Percentiles rank a stretch among this genome's conserved stretches.
phyloP scores from a whole-genome alignment of 768 basidiomycete species.

The Tulasnella sp. region DNA sequence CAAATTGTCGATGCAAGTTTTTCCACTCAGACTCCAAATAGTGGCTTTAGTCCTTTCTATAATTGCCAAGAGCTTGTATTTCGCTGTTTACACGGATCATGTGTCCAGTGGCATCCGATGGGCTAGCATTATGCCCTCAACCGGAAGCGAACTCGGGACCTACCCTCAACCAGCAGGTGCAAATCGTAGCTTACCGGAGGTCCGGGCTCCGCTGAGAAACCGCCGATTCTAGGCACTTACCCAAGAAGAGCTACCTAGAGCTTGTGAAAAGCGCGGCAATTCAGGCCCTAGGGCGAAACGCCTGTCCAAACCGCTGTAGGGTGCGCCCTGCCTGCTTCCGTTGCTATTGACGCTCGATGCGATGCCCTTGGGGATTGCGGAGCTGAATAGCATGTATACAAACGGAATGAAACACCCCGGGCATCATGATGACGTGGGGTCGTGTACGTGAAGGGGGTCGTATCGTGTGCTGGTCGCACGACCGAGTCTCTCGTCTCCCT shows the following conservation, averaged over 20 bases:
- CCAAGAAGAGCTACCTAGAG: background rate
- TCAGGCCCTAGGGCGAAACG: background rate
- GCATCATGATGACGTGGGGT: background rate
- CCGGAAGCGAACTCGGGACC: too few relatives aligned
- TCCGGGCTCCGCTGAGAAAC: background rate
- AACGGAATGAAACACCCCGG: background rate
- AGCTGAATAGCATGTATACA: background rate
- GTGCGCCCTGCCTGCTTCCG: background rate
- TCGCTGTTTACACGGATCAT: background rate
- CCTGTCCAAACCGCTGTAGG: background rate
- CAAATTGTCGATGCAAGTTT: background rate
- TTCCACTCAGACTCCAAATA: background rate
- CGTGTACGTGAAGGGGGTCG: background rate
- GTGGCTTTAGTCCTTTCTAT: too few relatives aligned
- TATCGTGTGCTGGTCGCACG: background rate
- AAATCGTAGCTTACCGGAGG: background rate
- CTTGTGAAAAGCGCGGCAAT: background rate
- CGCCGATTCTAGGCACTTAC: background rate
- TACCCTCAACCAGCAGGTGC: background rate
- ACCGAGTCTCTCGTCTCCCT: too few relatives aligned
- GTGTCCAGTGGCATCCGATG: background rate
- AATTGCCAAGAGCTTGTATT: background rate
- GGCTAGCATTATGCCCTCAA: background rate
- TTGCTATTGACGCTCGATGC: background rate
- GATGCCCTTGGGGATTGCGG: background rate